A percentile compares a stretch with the other conserved stretches of the same genome.
Conservation (phyloP, 306 rosid genomes). For the Quercus suber region DNA sequence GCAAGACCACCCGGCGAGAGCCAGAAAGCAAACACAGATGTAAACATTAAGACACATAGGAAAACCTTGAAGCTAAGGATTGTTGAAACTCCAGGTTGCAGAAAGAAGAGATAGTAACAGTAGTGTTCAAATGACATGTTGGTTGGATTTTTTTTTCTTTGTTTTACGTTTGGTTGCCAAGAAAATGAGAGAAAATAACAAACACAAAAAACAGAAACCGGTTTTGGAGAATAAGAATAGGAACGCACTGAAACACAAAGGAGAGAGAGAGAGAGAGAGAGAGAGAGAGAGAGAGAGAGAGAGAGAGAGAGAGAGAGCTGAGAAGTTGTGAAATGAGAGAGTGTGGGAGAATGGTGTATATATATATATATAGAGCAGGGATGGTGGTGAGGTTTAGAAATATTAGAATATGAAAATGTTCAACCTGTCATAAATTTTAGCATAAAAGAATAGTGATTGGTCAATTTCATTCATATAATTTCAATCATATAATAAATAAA, state of each 20-base stretch:
- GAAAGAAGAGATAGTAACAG: constrained; percentile 31
- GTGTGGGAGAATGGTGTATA: too few species aligned
- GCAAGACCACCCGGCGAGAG: constrained; percentile 66
- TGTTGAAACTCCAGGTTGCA: constrained; percentile 26
- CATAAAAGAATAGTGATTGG: too few species aligned
- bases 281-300: too few species aligned
- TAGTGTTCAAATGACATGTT: constrained; percentile 45
- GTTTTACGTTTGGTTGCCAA: neutral
- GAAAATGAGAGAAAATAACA: neutral
- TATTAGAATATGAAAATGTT: too few species aligned
- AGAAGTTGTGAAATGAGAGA: too few species aligned
- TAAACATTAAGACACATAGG: constrained; percentile 11
- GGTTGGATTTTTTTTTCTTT: neutral
- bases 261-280: too few species aligned
- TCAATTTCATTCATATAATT: too few species aligned
- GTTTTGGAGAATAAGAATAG: neutral
- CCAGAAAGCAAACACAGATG: constrained; percentile 21
- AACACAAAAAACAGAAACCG: neutral
- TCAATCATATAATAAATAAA: too few species aligned
- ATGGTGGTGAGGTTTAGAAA: too few species aligned
- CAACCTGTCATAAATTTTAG: too few species aligned
- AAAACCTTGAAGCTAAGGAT: constrained; percentile 30
- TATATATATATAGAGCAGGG: too few species aligned
- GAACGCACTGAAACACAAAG: neutral
- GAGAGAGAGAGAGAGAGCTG: too few species aligned